Percentiles rank a stretch among this genome's conserved stretches.
phyloP scores from a whole-genome alignment of 1,139 yeast species.

The Torulaspora globosa region DNA sequence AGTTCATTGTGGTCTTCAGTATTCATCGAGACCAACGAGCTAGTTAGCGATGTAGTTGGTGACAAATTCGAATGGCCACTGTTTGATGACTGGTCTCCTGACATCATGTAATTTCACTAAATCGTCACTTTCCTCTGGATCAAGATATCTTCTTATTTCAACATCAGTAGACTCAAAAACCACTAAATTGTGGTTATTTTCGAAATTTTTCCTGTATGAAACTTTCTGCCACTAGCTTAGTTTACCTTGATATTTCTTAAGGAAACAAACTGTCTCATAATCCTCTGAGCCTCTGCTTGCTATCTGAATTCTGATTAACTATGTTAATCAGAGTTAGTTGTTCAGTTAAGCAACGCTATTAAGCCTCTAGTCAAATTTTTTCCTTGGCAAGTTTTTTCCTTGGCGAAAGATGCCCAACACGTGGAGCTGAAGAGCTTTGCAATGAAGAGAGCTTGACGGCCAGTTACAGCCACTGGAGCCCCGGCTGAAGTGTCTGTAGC shows the following conservation, averaged over 20 bases:
- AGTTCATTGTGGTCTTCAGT: constrained; percentile 45
- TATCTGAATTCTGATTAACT: not conserved
- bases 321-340: not conserved
- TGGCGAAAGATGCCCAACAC: constrained; percentile 2
- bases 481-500: not conserved
- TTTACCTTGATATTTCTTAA: not conserved
- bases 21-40: constrained; percentile 37
- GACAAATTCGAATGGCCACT: constrained; percentile 18
- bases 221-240: not conserved
- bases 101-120: constrained; percentile 4
- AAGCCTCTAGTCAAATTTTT: not conserved
- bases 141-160: not conserved
- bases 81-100: constrained; percentile 9
- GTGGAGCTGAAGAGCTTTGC: not conserved
- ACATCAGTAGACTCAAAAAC: constrained; percentile 9
- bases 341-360: not conserved
- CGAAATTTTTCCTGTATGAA: not conserved
- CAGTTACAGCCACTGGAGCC: not conserved
- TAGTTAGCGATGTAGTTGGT: constrained; percentile 25
- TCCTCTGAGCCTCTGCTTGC: not conserved
- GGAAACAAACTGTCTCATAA: constrained; percentile 1
- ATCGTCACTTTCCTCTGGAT: not conserved
- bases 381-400: not conserved
- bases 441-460: not conserved
- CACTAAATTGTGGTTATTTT: not conserved